Base-by-base conservation (phyloP, 495 filamentous ascomycete species). In the Penicillium manginii region DNA sequence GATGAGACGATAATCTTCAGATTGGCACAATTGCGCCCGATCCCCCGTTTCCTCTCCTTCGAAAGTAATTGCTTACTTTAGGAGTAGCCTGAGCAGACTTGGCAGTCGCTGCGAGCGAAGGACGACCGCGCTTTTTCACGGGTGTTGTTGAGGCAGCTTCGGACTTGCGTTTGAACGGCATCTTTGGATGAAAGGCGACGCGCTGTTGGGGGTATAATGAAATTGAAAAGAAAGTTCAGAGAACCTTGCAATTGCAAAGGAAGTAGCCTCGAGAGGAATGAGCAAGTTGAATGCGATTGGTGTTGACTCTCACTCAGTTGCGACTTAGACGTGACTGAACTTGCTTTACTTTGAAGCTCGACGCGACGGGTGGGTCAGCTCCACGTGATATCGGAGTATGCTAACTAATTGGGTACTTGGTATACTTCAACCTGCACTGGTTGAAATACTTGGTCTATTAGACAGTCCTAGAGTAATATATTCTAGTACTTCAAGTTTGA, bases 151-250 rank as follows among this genome's bases (percentile, higher is more conserved):
- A 55, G 26, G 26, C 63, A 57, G 57, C 56, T 49, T 65, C 68
- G 18, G 65, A 59, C 61, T 71, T 73, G 58, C 71, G 71, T 62
- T 62, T 63, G 35, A 55, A 54, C 26, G 65, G 59, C 71, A 73
- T 73, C 55, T 17, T 51, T 22, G 26, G 26, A 29, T 29, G 21
- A 8, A 17, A n/a, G 52, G 31, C 21, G 49, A 23, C 21, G 45
- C 45, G 22, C 45, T 3, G 40, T 21, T 45, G 10, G 40, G 40
- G 17, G 17, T 0, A 10, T 4, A 22, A 26, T 47, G 10, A 14
- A 47, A 26, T 23, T 47, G 45, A 47, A 26, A 23, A 1, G 40
- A 17, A 17, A 9, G 40, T 8, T 8, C 2, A 8, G 1, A 2
- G 14, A 43, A n/a, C 35, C 35, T 18, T 17, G 12, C 1, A n/a